phyloP scores from a whole-genome alignment of 495 filamentous ascomycete genomes.

The Viridothelium virens region DNA sequence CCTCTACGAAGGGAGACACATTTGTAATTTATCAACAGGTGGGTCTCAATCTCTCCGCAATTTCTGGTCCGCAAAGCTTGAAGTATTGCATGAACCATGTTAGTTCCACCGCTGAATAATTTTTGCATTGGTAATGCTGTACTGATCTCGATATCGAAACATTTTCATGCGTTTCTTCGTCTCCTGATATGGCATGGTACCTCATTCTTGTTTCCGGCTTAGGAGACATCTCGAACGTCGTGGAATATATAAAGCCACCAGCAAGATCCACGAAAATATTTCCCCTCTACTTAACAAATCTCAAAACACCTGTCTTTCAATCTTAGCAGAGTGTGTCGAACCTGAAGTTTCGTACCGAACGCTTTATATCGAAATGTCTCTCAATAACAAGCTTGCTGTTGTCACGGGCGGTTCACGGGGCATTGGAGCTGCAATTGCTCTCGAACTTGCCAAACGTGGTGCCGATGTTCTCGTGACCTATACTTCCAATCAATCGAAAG shows the following conservation, averaged over 20 bases:
- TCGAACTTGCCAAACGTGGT: slow-evolving; percentile 22
- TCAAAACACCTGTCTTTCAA: neutral
- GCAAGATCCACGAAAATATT: neutral
- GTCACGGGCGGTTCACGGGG: slow-evolving; percentile 23
- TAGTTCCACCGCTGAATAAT: neutral
- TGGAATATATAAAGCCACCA: neutral
- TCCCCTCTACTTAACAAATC: neutral
- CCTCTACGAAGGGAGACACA: neutral
- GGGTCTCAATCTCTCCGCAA: neutral
- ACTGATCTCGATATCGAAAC: too few species aligned
- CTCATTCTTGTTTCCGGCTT: neutral
- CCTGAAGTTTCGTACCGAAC: neutral
- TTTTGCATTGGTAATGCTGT: neutral
- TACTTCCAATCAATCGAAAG: slow-evolving; percentile 35
- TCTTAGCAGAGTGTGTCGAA: too few species aligned
- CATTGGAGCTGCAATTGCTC: slow-evolving; percentile 23
- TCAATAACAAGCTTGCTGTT: slow-evolving; percentile 13
- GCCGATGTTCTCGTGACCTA: slow-evolving; percentile 35
- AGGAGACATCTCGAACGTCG: neutral
- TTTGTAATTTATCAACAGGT: neutral
- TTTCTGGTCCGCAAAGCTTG: neutral
- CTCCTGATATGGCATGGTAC: too few species aligned
- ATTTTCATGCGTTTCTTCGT: too few species aligned
- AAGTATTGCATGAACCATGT: neutral
- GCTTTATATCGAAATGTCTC: neutral